Evolutionary conservation across 2,329 filamentous ascomycete genomes (phyloP), one percentile per base, ranked within the genome.

Genomic region (Pseudocercospora fuligena): DNA sequence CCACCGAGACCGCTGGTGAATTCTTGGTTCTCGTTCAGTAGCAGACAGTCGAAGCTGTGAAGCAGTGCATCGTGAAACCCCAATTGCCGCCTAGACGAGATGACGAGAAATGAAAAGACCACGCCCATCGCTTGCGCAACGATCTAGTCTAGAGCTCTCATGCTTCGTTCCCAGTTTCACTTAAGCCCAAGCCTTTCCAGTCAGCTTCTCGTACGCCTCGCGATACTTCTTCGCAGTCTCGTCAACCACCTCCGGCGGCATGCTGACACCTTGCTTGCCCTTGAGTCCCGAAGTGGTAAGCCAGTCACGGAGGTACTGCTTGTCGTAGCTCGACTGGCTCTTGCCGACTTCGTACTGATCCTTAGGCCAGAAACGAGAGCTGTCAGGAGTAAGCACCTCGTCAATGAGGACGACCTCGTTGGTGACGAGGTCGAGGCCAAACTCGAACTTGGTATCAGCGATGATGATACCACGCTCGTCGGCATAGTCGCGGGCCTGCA

Each of bases 311-410:
- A 97, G 79, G 74, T 78, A 83, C 74, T 84, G 77, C 75, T 97
- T 97, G 78, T 97, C 94, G 72, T 94, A 95, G 80, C 92, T 95
- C 63, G 90, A 86, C 82, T 96, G 93, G 64, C 90, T 86, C 68
- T 84, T 85, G 1, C 94, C 93, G 19, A 91, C 80, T 76, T 89
- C 85, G 77, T 94, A 96, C 54, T 84, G 84, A 51, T 88, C 88
- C 69, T 86, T 87, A 0, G 89, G 89, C 94, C 94, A 98, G 85
- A 97, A 97, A 16, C 94, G 87, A 60, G 91, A 94, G 71, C 79
- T 82, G 70, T 85, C 83, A 2, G 93, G 93, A 7, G 93, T 96
- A 67, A 97, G 82, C 23, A 96, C 92, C 82, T 97, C 93, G 76
- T 97, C 93, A 4, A 93, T 88, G 60, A 94, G 83, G 40, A 93